phyloP scores from a whole-genome alignment of 768 basidiomycete genomes.

The Termitomyces bulborhizus region DNA sequence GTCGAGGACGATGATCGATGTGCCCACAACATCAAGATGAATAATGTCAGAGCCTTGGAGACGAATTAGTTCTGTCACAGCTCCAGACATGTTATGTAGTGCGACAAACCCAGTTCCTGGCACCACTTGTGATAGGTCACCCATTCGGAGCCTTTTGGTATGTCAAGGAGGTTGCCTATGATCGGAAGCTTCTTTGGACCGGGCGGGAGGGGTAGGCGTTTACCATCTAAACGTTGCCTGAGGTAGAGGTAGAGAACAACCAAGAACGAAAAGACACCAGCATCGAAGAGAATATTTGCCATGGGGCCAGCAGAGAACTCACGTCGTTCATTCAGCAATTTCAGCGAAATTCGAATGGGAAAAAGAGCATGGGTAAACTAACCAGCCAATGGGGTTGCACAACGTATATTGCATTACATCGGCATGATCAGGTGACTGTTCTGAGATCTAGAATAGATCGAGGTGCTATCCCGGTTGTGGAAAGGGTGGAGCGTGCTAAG shows the following conservation, averaged over 20 bases:
- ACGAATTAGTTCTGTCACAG: not conserved
- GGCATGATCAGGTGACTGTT: too few species aligned
- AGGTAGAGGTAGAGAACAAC: not conserved
- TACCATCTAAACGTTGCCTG: not conserved
- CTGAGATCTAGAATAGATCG: too few species aligned
- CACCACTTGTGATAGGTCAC: not conserved
- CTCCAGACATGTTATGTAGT: too few species aligned
- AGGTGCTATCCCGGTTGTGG: too few species aligned
- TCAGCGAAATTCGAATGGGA: not conserved
- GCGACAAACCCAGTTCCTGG: not conserved
- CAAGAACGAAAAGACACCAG: not conserved
- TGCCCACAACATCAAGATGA: constrained; percentile 10
- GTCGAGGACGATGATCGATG: constrained; percentile 19
- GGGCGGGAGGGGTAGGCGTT: not conserved
- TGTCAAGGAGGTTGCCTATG: not conserved
- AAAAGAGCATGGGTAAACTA: not conserved
- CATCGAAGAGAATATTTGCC: not conserved
- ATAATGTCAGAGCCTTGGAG: constrained; percentile 9
- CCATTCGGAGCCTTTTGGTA: not conserved
- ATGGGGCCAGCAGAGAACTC: not conserved
- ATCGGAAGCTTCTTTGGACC: not conserved
- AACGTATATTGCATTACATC: too few species aligned
- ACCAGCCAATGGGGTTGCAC: too few species aligned
- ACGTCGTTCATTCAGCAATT: not conserved
- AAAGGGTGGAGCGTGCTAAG: too few species aligned